These are phyloP conservation scores for Dentipellis fragilis DNA, from an alignment of 768 basidiomycete genomes.

Conservation along the genomic window DNA sequence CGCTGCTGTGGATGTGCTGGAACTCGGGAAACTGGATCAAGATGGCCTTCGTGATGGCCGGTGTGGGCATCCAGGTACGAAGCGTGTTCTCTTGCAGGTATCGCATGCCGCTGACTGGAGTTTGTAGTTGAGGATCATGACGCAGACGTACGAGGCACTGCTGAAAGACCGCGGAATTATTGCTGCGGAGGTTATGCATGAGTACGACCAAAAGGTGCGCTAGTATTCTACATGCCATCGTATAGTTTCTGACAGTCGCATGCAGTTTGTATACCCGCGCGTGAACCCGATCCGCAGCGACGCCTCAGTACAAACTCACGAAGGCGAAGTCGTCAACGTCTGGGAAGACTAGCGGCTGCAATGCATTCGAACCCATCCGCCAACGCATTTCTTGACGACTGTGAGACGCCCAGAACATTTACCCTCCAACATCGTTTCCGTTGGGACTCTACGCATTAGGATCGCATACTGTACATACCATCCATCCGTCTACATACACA, in stretches of 20 bases:
- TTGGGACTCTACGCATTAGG: background rate
- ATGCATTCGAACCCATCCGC: background rate
- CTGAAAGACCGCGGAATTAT: conserved; percentile 70
- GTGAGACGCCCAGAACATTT: background rate
- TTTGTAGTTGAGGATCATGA: conserved; percentile 38
- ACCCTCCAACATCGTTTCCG: too few species aligned
- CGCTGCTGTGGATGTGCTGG: conserved; percentile 63
- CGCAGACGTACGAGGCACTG: conserved; percentile 48
- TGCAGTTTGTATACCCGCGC: conserved; percentile 76
- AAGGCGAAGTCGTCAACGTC: conserved; percentile 62
- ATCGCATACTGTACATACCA: background rate
- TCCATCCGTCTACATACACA: background rate
- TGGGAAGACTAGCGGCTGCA: conserved; percentile 4
- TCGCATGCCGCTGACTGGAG: background rate
- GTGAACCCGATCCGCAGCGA: conserved; percentile 68
- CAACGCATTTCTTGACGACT: background rate
- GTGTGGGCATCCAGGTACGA: conserved; percentile 55
- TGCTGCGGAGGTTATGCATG: conserved; percentile 71
- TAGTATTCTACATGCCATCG: background rate
- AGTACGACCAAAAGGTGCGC: conserved; percentile 71
- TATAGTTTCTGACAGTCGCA: background rate
- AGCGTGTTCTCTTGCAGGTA: background rate
- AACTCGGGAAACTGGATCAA: conserved; percentile 68
- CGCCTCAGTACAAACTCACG: conserved; percentile 77
- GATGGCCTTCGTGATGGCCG: conserved; percentile 57